phyloP scores from a whole-genome alignment of 805 yeast genomes.

The Lipomyces oligophaga region DNA sequence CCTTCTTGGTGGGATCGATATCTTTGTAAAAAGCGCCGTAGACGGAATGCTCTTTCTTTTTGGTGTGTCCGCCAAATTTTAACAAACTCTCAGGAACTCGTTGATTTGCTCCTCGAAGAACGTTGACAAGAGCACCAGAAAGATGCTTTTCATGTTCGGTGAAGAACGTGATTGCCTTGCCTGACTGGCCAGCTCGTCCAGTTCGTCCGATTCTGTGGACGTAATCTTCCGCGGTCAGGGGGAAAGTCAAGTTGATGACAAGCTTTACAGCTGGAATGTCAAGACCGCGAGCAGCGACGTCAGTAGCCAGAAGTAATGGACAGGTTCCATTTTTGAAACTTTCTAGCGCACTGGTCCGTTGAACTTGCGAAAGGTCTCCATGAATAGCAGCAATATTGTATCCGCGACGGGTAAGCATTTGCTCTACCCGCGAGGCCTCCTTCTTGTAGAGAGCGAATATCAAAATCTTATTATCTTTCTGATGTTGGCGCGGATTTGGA shows the following conservation, averaged over 20 bases:
- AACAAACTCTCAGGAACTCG: slow-evolving; percentile 91
- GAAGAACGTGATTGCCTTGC: slow-evolving; percentile 91
- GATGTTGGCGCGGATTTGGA: slow-evolving; percentile 51
- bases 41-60: slow-evolving; percentile 96
- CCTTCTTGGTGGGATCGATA: slow-evolving; percentile 77
- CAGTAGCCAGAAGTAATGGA: slow-evolving; percentile 85
- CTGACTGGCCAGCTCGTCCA: slow-evolving; percentile 95
- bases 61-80: slow-evolving; percentile 96
- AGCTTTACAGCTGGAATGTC: slow-evolving; percentile 97
- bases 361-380: slow-evolving; percentile 90
- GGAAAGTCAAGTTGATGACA: slow-evolving; percentile 92
- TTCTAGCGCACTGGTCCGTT: slow-evolving; percentile 82
- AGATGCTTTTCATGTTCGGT: slow-evolving; percentile 96
- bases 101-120: slow-evolving; percentile 89
- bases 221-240: slow-evolving; percentile 92
- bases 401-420: slow-evolving; percentile 65
- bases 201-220: slow-evolving; percentile 98
- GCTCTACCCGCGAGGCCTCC: slow-evolving; percentile 90
- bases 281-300: slow-evolving; percentile 93
- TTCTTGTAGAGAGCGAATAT: slow-evolving; percentile 94
- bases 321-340: slow-evolving; percentile 78
- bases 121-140: slow-evolving; percentile 89
- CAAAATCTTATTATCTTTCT: slow-evolving; percentile 72
- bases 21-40: slow-evolving; percentile 97
- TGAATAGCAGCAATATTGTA: slow-evolving; percentile 88